These are phyloP conservation scores for Rossbeevera mucosa DNA, from an alignment of 768 basidiomycete genomes.

Conservation along the genomic window DNA sequence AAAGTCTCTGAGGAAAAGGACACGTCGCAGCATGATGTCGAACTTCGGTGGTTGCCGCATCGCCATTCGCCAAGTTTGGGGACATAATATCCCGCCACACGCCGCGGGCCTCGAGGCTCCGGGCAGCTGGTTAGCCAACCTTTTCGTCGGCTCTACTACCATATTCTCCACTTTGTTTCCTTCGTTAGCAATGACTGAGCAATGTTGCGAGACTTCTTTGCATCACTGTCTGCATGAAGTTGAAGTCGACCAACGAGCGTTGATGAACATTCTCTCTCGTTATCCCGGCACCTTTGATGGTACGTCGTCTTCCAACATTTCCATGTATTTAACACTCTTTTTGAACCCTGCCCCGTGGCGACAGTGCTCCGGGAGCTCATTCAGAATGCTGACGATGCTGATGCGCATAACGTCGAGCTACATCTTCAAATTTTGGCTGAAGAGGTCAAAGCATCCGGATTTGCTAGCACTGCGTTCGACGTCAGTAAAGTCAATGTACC, in stretches of 20 bases:
- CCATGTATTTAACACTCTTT: not conserved
- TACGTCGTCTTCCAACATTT: not conserved
- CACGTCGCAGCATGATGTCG: not conserved
- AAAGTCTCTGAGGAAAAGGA: not conserved
- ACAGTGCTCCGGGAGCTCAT: constrained; percentile 49
- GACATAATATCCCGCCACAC: not conserved
- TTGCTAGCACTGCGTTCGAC: not conserved
- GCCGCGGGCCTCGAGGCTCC: not conserved
- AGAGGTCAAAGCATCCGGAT: constrained; percentile 2
- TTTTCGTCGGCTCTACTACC: not conserved
- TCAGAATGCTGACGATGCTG: constrained; percentile 55
- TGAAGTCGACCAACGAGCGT: constrained; percentile 14
- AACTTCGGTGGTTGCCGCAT: too few species aligned
- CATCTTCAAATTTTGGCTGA: constrained; percentile 35
- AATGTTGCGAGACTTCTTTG: not conserved
- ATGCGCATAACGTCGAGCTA: constrained; percentile 32
- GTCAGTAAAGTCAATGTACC: not conserved
- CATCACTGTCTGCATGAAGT: constrained; percentile 5
- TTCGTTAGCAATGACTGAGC: not conserved
- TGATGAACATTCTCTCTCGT: constrained; percentile 17
- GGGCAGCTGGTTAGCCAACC: not conserved
- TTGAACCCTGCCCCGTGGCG: not conserved
- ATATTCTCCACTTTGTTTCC: not conserved
- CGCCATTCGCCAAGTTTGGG: too few species aligned
- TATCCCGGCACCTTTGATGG: constrained; percentile 15